Conservation (phyloP, 768 basidiomycete genomes). For the Holtermannia corniformis region DNA sequence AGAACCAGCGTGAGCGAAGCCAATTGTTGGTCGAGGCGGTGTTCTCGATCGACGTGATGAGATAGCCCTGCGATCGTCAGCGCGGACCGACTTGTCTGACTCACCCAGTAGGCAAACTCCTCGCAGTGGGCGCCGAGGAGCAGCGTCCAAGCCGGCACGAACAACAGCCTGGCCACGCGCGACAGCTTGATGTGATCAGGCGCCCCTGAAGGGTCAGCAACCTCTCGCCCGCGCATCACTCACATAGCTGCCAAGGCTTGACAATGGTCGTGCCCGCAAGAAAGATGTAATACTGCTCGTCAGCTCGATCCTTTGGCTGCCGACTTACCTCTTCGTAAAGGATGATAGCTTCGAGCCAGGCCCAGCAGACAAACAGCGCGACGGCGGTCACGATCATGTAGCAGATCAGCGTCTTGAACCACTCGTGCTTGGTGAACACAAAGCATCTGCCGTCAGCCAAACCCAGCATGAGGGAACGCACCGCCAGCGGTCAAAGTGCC, state of each 20-base stretch:
- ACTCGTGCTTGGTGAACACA: conserved; percentile 10
- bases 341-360: conserved; percentile 11
- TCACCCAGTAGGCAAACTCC: conserved; percentile 14
- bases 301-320: neutral
- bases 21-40: conserved; percentile 15
- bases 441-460: conserved; percentile 13
- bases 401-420: conserved; percentile 20
- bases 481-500: conserved; percentile 27
- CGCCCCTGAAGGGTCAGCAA: conserved; percentile 5
- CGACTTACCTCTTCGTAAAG: conserved; percentile 17
- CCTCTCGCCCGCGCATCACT: neutral
- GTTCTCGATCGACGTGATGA: conserved; percentile 19
- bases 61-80: conserved; percentile 20
- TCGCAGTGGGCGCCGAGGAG: conserved; percentile 26
- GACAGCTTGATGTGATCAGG: conserved; percentile 7
- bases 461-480: conserved; percentile 2
- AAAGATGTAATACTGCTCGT: conserved; percentile 19
- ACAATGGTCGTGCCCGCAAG: conserved; percentile 10
- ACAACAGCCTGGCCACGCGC: conserved; percentile 9
- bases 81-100: neutral
- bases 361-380: conserved; percentile 5
- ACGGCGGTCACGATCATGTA: conserved; percentile 12
- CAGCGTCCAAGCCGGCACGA: conserved; percentile 20
- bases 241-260: conserved; percentile 19
- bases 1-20: conserved; percentile 19